Evolutionary conservation across 495 filamentous ascomycete species (phyloP).

Genomic region (Daldinia vernicosa): DNA sequence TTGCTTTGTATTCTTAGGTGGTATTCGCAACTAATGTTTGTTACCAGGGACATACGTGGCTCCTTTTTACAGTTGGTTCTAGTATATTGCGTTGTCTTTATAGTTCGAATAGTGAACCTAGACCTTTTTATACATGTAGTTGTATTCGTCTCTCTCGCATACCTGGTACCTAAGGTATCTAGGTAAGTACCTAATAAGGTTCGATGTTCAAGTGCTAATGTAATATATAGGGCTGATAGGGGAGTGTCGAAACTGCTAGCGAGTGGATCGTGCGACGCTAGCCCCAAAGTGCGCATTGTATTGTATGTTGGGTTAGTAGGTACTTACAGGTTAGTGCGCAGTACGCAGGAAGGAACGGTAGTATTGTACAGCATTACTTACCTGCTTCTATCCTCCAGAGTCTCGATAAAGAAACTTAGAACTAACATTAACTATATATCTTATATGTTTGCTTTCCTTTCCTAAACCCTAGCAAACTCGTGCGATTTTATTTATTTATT

Average conservation of each 20-base stretch:
- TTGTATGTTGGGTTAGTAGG: too few species aligned
- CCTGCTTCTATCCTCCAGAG: too few species aligned
- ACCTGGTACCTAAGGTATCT: too few species aligned
- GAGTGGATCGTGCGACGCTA: background rate
- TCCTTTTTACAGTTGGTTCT: background rate
- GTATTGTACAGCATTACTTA: background rate
- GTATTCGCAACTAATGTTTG: background rate
- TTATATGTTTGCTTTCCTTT: background rate
- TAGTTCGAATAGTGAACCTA: background rate
- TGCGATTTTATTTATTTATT: background rate
- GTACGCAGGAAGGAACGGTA: background rate
- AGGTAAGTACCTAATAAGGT: too few species aligned
- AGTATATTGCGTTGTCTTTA: conserved; percentile 1
- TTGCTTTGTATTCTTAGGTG: conserved; percentile 8
- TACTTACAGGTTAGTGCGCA: background rate
- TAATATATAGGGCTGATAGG: background rate
- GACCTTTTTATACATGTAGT: background rate
- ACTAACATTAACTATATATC: background rate
- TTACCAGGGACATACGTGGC: conserved; percentile 9
- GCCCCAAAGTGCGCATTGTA: background rate
- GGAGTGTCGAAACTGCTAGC: background rate
- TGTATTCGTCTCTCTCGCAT: too few species aligned
- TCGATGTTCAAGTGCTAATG: background rate
- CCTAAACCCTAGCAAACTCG: background rate
- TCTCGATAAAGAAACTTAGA: too few species aligned